Evolutionary conservation across 805 yeast genomes (phyloP).

Genomic region (Wickerhamiella domercqiae): DNA sequence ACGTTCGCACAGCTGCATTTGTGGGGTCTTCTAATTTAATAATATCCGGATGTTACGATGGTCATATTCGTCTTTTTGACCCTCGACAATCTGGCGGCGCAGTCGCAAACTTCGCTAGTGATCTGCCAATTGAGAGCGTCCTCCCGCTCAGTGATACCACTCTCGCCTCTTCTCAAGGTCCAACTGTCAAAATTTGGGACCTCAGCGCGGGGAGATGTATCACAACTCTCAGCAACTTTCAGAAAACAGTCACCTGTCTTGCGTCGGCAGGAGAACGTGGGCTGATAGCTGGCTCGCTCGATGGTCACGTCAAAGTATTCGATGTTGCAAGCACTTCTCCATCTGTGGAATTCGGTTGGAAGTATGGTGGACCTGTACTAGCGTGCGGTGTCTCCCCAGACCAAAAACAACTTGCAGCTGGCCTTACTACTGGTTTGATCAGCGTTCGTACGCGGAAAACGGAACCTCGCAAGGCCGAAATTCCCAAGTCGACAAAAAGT

Average conservation of each 20-base stretch:
- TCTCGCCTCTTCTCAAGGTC: slow-evolving; percentile 70
- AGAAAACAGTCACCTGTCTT: slow-evolving; percentile 81
- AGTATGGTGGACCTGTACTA: slow-evolving; percentile 85
- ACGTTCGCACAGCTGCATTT: slow-evolving; percentile 68
- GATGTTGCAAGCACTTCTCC: slow-evolving; percentile 51
- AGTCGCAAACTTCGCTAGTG: slow-evolving; percentile 52
- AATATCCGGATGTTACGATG: slow-evolving; percentile 93
- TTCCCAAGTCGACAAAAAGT: slow-evolving; percentile 26
- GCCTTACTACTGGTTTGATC: slow-evolving; percentile 75
- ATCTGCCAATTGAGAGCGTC: slow-evolving; percentile 73
- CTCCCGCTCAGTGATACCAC: slow-evolving; percentile 62
- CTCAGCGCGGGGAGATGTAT: slow-evolving; percentile 58
- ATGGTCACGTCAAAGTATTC: slow-evolving; percentile 93
- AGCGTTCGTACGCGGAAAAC: slow-evolving; percentile 79
- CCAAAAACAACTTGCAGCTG: slow-evolving; percentile 78
- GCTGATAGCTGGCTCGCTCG: slow-evolving; percentile 85
- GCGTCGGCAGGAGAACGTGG: slow-evolving; percentile 60
- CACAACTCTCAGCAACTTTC: slow-evolving; percentile 68
- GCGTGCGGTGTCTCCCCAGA: slow-evolving; percentile 82
- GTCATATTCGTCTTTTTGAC: slow-evolving; percentile 69
- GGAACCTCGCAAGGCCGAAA: slow-evolving; percentile 31
- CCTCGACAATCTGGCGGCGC: slow-evolving; percentile 33
- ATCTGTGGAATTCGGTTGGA: slow-evolving; percentile 94
- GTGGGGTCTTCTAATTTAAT: slow-evolving; percentile 62
- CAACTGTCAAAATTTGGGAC: slow-evolving; percentile 82